Evolutionary conservation across 768 basidiomycete genomes (phyloP), one percentile per base, ranked within the genome.

Genomic region (Mycena crocata): DNA sequence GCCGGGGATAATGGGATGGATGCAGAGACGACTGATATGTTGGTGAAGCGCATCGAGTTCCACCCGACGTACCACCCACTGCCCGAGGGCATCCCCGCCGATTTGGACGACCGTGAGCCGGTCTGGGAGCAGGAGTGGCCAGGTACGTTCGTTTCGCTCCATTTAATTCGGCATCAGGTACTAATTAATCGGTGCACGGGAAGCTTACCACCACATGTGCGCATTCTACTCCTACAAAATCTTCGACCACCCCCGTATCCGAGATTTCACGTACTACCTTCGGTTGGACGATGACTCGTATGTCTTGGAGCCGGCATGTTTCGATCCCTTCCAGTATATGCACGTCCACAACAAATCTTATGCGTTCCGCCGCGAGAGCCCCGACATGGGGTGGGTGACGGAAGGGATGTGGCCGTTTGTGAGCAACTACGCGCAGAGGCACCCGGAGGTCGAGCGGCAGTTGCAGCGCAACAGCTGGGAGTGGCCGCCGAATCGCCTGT

Each of bases 131-230:
- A 40, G 24, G 50, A 62, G 19, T 62, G 45, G 23, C 31, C 32
- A 14, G 24, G 44, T 26, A 14, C 15, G 39, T 14, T 26, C 19
- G 8, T 21, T 14, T 5, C 39, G 5, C 6, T 31, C 1, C 28
- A 17, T 2, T 9, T 17, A 14, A 48, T 32, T 3, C 7, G 23
- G 12, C n/a, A 26, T n/a, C n/a, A 13, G 8, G 21, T 48, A 24
- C 17, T 55, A 2, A 31, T 48, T 14, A 2, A 40, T 14, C 23
- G 35, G 37, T n/a, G n/a, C n/a, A n/a, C n/a, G n/a, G n/a, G n/a
- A n/a, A 73, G 72, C 68, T 2, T 73, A 73, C 52, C 72, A 73
- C 32, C 71, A 72, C 54, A 70, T 73, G 71, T 73, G 72, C 49
- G 61, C 62, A 6, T 73, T 73, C 62, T 73, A 62, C 50, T 62